Conservation (phyloP, 1,284 basidiomycete genomes). For the Polyporus tsugae region DNA sequence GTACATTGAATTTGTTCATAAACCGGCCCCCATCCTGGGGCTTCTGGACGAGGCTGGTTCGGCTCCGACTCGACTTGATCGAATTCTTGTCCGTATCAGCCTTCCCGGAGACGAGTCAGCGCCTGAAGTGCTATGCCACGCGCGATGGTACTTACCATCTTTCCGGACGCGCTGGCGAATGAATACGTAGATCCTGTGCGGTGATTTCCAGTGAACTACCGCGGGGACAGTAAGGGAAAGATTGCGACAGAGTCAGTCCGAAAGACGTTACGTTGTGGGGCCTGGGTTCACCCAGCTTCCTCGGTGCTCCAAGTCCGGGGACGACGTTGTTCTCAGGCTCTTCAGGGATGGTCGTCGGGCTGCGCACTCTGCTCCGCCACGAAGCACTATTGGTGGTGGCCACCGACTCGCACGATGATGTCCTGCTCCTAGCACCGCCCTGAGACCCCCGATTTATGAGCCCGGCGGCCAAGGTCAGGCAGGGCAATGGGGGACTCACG, state of each 20-base stretch:
- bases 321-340: background rate
- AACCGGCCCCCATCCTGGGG: background rate
- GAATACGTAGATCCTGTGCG: background rate
- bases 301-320: background rate
- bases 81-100: background rate
- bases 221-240: background rate
- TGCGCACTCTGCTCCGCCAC: background rate
- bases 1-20: background rate
- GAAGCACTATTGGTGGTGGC: background rate
- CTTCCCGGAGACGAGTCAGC: background rate
- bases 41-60: background rate
- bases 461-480: background rate
- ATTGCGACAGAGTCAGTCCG: background rate
- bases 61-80: background rate
- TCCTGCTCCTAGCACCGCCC: background rate
- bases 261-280: background rate
- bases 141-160: background rate
- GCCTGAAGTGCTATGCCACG: background rate
- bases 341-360: background rate
- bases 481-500: background rate
- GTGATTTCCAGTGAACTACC: background rate
- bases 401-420: background rate
- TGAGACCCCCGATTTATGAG: background rate
- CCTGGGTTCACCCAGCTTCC: background rate
- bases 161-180: background rate